Percentiles rank a stretch among this genome's conserved stretches.
Evolutionary conservation across 2,329 filamentous ascomycete genomes (phyloP).

Genomic region (Diaporthe eres): DNA sequence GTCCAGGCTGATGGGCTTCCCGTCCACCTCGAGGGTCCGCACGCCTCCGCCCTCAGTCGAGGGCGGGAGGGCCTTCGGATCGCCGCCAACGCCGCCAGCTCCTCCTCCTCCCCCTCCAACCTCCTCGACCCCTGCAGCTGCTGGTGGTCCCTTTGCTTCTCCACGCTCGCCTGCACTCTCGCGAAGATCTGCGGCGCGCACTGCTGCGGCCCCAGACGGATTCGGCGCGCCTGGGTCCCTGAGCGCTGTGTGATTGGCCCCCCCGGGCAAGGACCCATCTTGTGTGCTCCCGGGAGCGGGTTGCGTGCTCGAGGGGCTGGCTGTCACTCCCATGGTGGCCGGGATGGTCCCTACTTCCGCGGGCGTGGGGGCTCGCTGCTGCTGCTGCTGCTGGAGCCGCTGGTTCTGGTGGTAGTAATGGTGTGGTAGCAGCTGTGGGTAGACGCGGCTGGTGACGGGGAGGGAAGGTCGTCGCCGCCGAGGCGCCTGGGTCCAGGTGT

Average conservation of each 20-base stretch:
- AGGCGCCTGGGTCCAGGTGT: constrained; percentile 19
- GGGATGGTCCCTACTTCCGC: background rate
- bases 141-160: constrained; percentile 3
- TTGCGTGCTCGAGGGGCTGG: constrained; percentile 35
- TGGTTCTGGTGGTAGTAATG: constrained; percentile 15
- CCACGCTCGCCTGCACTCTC: constrained; percentile 3
- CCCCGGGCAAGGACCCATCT: background rate
- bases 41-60: constrained; percentile 1
- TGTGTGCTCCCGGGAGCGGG: constrained; percentile 34
- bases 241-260: constrained; percentile 10
- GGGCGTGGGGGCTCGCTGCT: constrained; percentile 9
- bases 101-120: background rate
- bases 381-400: background rate
- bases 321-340: constrained; percentile 3
- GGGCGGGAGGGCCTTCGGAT: constrained; percentile 35
- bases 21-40: constrained; percentile 51
- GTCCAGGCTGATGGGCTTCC: constrained; percentile 70
- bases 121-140: background rate
- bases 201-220: constrained; percentile 24
- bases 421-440: constrained; percentile 23
- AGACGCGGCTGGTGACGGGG: constrained; percentile 19
- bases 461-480: constrained; percentile 4
- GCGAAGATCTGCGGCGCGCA: constrained; percentile 24
- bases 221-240: constrained; percentile 21
- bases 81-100: constrained; percentile 18